A percentile compares a stretch with the other conserved stretches of the same genome.
Evolutionary conservation across 805 yeast genomes (phyloP).

Genomic region (Cyberlindnera galapagoensis): DNA sequence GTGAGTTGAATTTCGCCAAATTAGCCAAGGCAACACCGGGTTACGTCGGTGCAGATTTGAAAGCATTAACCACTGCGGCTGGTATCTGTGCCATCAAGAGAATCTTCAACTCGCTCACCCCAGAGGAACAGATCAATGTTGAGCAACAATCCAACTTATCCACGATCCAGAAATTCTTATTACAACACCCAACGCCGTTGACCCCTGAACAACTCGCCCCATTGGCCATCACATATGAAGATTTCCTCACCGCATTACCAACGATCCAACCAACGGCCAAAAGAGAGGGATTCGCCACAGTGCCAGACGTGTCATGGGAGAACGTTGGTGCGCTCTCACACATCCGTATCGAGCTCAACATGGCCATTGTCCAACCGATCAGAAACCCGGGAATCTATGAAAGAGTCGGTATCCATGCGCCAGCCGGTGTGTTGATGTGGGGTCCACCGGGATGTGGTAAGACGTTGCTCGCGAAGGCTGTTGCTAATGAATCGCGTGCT

Average conservation of each 20-base stretch:
- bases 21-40: conserved; percentile 95
- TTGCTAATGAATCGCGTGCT: conserved; percentile 94
- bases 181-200: conserved; percentile 73
- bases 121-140: conserved; percentile 26
- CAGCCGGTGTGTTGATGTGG: conserved; percentile 96
- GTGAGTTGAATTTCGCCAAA: conserved; percentile 59
- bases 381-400: conserved; percentile 84
- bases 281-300: conserved; percentile 97
- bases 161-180: conserved; percentile 66
- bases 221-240: conserved; percentile 68
- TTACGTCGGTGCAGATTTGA: conserved; percentile 94
- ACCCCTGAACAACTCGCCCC: conserved; percentile 70
- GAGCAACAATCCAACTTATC: conserved; percentile 34
- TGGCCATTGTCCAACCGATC: conserved; percentile 97
- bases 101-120: conserved; percentile 54
- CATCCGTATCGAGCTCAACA: conserved; percentile 83
- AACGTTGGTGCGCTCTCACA: conserved; percentile 84
- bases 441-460: conserved; percentile 99
- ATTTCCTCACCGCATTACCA: conserved; percentile 81
- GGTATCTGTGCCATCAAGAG: conserved; percentile 92
- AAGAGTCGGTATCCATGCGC: conserved; percentile 91
- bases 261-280: conserved; percentile 95
- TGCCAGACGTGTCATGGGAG: conserved; percentile 95
- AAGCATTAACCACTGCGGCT: conserved; percentile 90
- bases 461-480: conserved; percentile 92